Evolutionary conservation across 1,284 basidiomycete species (phyloP).

Genomic region (Lignosus rhinocerotis): DNA sequence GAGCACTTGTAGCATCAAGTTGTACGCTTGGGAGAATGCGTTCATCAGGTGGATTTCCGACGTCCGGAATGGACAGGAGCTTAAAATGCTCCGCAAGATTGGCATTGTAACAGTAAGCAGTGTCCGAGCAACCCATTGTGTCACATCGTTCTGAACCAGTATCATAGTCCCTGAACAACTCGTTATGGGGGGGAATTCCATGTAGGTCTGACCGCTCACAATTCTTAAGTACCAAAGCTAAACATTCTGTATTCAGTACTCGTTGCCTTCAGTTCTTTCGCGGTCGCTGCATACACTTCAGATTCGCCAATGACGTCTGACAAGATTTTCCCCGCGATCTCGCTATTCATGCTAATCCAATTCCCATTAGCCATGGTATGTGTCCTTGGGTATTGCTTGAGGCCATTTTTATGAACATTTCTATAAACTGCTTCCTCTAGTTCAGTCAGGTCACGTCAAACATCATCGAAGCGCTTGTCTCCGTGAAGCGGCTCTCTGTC

Average conservation of each 20-base stretch:
- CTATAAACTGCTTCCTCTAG: conserved; percentile 33
- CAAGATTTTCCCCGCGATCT: conserved; percentile 93
- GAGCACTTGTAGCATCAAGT: conserved; percentile 58
- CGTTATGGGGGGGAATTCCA: conserved; percentile 71
- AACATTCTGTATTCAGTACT: conserved; percentile 44
- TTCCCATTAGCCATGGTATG: conserved; percentile 86
- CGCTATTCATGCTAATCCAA: conserved; percentile 87
- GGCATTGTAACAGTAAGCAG: conserved; percentile 64
- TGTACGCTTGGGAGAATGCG: conserved; percentile 88
- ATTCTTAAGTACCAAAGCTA: background rate
- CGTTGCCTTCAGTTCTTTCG: conserved; percentile 89
- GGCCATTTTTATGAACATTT: background rate
- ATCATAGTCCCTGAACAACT: conserved; percentile 54
- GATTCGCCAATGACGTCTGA: conserved; percentile 82
- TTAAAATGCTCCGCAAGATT: conserved; percentile 81
- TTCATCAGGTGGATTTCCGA: conserved; percentile 75
- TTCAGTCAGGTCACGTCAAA: conserved; percentile 73
- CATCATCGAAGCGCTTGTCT: conserved; percentile 86
- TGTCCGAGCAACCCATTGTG: background rate
- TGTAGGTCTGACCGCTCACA: conserved; percentile 31
- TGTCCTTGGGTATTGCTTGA: background rate
- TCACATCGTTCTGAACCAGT: background rate
- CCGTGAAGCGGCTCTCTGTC: conserved; percentile 74
- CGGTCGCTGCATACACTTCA: conserved; percentile 74
- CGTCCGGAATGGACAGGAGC: conserved; percentile 85